Evolutionary conservation across 31 red algal genomes (phyloP).

Genomic region (Endocladia muricata): DNA sequence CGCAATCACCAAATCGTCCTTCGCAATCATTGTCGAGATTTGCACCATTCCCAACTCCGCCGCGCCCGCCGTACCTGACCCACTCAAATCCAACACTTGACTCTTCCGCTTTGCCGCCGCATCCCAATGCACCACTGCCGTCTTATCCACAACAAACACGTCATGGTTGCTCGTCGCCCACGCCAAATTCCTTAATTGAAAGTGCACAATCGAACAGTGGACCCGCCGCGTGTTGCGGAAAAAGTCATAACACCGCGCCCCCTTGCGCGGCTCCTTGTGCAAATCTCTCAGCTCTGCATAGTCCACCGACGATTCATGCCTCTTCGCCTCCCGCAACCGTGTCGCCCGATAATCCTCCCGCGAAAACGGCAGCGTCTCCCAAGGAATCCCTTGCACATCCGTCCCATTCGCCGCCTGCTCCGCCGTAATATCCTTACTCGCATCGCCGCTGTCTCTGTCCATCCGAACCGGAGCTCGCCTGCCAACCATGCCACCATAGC

Average conservation of each 20-base stretch:
- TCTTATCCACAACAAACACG: conserved; percentile 79
- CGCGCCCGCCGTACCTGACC: conserved; percentile 17
- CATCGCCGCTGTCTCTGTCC: neutral
- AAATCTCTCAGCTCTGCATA: neutral
- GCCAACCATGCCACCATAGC: neutral
- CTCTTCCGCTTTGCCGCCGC: conserved; percentile 41
- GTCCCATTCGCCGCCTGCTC: conserved; percentile 41
- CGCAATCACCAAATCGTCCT: conserved; percentile 46
- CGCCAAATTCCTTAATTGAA: conserved; percentile 88
- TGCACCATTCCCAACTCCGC: conserved; percentile 40
- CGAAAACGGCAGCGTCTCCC: conserved; percentile 57
- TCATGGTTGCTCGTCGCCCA: conserved; percentile 81
- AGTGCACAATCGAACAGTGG: conserved; percentile 82
- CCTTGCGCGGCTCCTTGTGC: conserved; percentile 19
- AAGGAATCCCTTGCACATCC: conserved; percentile 91
- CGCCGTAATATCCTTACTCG: conserved; percentile 46
- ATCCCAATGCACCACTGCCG: conserved; percentile 65
- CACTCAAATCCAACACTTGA: conserved; percentile 66
- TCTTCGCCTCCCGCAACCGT: conserved; percentile 42
- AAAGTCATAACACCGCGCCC: conserved; percentile 57
- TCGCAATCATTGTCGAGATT: conserved; percentile 64
- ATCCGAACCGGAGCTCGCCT: neutral
- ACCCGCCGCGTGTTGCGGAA: conserved; percentile 71
- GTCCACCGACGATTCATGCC: conserved; percentile 22
- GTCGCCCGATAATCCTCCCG: conserved; percentile 66